Base-by-base conservation (phyloP, 2,329 filamentous ascomycete species). In the Botrytis byssoidea region DNA sequence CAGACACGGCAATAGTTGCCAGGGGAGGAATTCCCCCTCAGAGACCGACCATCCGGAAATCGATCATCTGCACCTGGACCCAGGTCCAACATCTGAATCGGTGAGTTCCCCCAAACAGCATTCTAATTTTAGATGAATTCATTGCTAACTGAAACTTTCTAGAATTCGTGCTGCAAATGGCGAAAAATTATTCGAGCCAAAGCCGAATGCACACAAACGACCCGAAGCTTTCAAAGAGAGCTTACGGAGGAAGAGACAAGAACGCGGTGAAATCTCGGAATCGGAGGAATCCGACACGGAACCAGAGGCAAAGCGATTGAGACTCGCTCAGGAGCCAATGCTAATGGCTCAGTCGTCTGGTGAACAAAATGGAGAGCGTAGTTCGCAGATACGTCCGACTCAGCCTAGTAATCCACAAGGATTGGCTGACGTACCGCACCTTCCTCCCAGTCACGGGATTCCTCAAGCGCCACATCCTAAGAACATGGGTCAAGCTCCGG, bases 41-140 rank as follows among this genome's bases (percentile, higher is more conserved):
- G 40, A 44, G 61, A 12, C 3, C 16, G 8, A 40, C 37, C 9
- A 29, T 64, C 16, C n/a, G 25, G 1, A 64, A n/a, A 16, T 18
- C n/a, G 1, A 64, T 64, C 2, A 29, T 64, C 4, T n/a, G n/a
- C 37, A 64, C 8, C 4, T 42, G 61, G 40, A 6, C 1, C 16
- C 40, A n/a, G 12, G 40, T 32, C 0, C 22, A 32, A 29, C 29
- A 22, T 25, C 40, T 63, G 0, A 42, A 63, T 42, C 35, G 37
- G 59, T 61, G 18, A 40, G 59, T 40, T 9, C 0, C 0, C 22
- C 4, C 12, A 0, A 8, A 22, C 0, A 4, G 0, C 1, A 9
- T 4, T 37, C 12, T 37, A 12, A 25, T 10, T 10, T 3, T 40
- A 9, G 10, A 37, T 40, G 20, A 4, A 37, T 61, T 0, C 25